These are phyloP conservation scores for Mrakia blollopis DNA, from an alignment of 768 basidiomycete genomes.

Conservation along the genomic window DNA sequence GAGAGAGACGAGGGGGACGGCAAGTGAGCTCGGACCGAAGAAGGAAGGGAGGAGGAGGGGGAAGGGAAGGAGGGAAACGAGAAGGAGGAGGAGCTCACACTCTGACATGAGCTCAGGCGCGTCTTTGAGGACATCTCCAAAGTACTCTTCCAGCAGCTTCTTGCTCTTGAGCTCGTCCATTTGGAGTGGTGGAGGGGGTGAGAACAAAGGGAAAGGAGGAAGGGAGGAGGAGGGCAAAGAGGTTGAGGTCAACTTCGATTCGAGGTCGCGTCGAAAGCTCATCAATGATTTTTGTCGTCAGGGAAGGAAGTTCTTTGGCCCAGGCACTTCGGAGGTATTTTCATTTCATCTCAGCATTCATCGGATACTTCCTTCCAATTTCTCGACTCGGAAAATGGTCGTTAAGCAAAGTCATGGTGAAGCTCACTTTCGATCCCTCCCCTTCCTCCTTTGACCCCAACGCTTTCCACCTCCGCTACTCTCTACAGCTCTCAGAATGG, in stretches of 20 bases:
- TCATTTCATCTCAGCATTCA: no score
- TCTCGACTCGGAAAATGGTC: not conserved
- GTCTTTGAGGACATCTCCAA: conserved; percentile 39
- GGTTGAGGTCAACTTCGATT: not conserved
- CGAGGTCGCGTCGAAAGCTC: not conserved
- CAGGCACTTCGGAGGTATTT: no score
- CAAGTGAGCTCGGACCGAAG: conserved; percentile 1
- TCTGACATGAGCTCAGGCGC: conserved; percentile 44
- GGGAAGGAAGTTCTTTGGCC: no score
- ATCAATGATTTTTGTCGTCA: not conserved
- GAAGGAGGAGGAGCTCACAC: conserved; percentile 38
- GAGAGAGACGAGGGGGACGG: not conserved
- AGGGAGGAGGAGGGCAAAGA: not conserved
- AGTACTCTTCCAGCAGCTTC: conserved; percentile 37
- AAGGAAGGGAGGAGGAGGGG: not conserved
- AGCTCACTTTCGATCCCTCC: conserved; percentile 11
- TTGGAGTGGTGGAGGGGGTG: not conserved
- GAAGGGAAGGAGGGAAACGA: not conserved
- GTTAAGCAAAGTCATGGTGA: no score
- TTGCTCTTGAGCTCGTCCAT: conserved; percentile 15
- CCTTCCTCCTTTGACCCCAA: not conserved
- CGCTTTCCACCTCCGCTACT: no score
- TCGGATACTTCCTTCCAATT: not conserved
- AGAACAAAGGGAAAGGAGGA: not conserved
- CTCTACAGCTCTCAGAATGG: not conserved